A percentile compares a stretch with the other conserved stretches of the same genome.
phyloP scores from a whole-genome alignment of 768 basidiomycete genomes.

The Vishniacozyma victoriae region DNA sequence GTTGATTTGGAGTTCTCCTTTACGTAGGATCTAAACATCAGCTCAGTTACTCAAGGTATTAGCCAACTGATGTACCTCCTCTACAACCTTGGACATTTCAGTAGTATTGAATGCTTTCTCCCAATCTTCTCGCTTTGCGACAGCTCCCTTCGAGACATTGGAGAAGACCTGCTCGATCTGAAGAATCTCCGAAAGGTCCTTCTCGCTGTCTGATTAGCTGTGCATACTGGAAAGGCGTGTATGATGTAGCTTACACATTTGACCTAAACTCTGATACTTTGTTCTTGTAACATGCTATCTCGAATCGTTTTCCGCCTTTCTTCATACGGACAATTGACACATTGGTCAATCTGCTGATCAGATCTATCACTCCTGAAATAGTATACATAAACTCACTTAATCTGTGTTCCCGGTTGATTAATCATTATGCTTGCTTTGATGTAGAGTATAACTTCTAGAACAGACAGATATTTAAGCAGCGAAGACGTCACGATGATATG shows the following conservation, averaged over 20 bases:
- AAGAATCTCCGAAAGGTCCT: slow-evolving; percentile 86
- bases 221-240: background rate
- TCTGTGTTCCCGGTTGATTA: slow-evolving; percentile 44
- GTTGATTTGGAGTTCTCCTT: slow-evolving; percentile 93
- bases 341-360: slow-evolving; percentile 71
- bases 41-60: background rate
- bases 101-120: slow-evolving; percentile 83
- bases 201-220: slow-evolving; percentile 58
- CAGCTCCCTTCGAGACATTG: slow-evolving; percentile 93
- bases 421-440: slow-evolving; percentile 19
- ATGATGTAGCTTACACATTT: slow-evolving; percentile 73
- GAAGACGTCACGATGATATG: too few relatives aligned
- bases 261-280: slow-evolving; percentile 95
- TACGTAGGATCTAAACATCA: slow-evolving; percentile 69
- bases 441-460: too few relatives aligned
- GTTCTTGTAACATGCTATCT: slow-evolving; percentile 99
- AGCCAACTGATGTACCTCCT: slow-evolving; percentile 57
- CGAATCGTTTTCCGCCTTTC: slow-evolving; percentile 96
- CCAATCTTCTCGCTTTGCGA: slow-evolving; percentile 81
- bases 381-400: slow-evolving; percentile 28
- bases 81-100: slow-evolving; percentile 65
- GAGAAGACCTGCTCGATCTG: slow-evolving; percentile 94
- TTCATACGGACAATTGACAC: slow-evolving; percentile 92
- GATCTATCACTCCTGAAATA: background rate
- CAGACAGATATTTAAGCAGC: too few relatives aligned